These are phyloP conservation scores for Dendryphion nanum DNA, from an alignment of 2,329 filamentous ascomycete species.

Conservation along the genomic window DNA sequence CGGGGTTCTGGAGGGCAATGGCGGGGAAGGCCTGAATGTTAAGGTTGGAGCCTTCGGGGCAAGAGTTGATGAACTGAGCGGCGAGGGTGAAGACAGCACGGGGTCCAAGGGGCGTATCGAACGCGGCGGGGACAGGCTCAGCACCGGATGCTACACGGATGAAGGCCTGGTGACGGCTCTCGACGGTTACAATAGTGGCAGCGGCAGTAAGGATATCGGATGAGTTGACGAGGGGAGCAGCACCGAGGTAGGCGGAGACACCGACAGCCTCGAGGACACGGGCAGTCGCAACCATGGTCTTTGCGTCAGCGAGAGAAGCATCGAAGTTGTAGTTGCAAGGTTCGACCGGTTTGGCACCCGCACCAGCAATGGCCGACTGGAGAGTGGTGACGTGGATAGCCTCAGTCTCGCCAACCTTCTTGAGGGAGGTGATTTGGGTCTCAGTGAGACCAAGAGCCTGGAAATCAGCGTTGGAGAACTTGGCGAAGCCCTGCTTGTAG, in stretches of 20 bases:
- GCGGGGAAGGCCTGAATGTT: slow-evolving; percentile 63
- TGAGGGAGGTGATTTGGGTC: slow-evolving; percentile 58
- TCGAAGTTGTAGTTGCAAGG: slow-evolving; percentile 71
- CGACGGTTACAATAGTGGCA: slow-evolving; percentile 69
- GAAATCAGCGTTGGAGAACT: slow-evolving; percentile 66
- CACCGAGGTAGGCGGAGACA: slow-evolving; percentile 70
- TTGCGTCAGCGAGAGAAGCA: slow-evolving; percentile 59
- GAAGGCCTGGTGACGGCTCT: slow-evolving; percentile 72
- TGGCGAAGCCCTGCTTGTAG: slow-evolving; percentile 68
- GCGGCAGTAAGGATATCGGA: slow-evolving; percentile 63
- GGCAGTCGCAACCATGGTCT: slow-evolving; percentile 67
- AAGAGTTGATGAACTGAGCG: slow-evolving; percentile 68
- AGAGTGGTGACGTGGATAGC: slow-evolving; percentile 61
- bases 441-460: slow-evolving; percentile 58
- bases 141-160: slow-evolving; percentile 61
- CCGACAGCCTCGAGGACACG: slow-evolving; percentile 70
- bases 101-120: slow-evolving; percentile 68
- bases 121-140: slow-evolving; percentile 64
- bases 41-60: slow-evolving; percentile 63
- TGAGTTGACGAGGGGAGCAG: slow-evolving; percentile 62
- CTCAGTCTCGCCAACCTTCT: slow-evolving; percentile 63
- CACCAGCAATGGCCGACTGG: slow-evolving; percentile 59
- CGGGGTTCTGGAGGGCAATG: slow-evolving; percentile 53
- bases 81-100: slow-evolving; percentile 72
- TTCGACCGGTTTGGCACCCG: slow-evolving; percentile 64